Base-by-base conservation (phyloP, 805 yeast genomes). In the Yarrowia sp. region DNA sequence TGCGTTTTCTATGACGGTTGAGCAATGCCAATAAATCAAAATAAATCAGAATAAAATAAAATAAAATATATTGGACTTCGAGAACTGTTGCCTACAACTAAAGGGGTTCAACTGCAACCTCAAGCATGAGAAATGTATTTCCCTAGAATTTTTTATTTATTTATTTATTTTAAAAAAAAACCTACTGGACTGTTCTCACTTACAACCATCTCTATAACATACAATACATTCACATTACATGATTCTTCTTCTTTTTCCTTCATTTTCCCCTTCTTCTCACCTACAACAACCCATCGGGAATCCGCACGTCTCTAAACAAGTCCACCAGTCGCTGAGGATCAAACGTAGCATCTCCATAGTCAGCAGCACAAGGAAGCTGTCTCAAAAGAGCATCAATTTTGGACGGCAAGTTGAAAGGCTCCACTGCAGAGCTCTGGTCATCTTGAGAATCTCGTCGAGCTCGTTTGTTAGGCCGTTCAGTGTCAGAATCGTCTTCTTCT, bases 251-350 rank as follows among this genome's bases (percentile, higher is more conserved):
- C 28, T 22, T 22, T 22, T 22, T 22, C 28, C 28, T 22, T 22
- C 28, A 22, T 3, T n/a, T n/a, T n/a, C 28, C 28, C 28, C 28
- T 9, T 42, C 43, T 17, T 18, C 32, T 17, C 28, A 5, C 2
- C 14, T 45, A 45, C 33, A 66, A 42, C 2, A 63, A n/a, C 5
- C 53, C 33, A 15, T 67, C 64, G 6, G 76, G 76, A 64, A 73
- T 73, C 3, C 42, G 32, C 2, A 71, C 67, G n/a, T 69, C 70
- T 41, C 66, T 57, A 28, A 74, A 64, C 64, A 73, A 47, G 44
- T 66, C 65, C 74, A 83, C 85, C 55, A 87, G 75, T 68, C 83
- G 85, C 15, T 77, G 77, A 31, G 83, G 75, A 73, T 86, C 84
- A 71, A 88, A 87, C 3, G 82, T 75, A 31, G 81, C 81, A 11